Base-by-base conservation (phyloP, 441 rosid species). In the Arabidopsis hybrid region DNA sequence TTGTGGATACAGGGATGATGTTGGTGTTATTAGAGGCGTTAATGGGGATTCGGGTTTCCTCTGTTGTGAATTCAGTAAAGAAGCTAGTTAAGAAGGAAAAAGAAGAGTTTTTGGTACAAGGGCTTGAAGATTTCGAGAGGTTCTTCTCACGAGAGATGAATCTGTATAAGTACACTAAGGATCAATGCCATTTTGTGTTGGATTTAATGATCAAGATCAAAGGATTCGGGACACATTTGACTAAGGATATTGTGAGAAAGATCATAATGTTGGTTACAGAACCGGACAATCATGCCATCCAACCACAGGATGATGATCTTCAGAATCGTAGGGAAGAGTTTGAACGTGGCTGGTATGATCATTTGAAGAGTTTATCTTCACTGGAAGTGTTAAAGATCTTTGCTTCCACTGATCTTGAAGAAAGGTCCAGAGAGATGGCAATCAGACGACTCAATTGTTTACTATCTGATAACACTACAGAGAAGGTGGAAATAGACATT, bases 81-180 rank as follows among this genome's bases (percentile, higher is more conserved):
- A 9, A 49, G n/a, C 9, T 67, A 4, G 18, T 47, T 7, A 6
- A 32, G 11, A 59, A 50, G 6, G 68, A 67, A 7, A 67, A 50
- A 56, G 62, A 59, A 17, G 1, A 9, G 18, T 50, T 31, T 74
- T 14, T 74, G 26, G 8, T 26, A 31, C 36, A 1, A 67, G 78
- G 68, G 61, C 78, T 74, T 42, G n/a, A 43, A 3, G 47, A 50
- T 59, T 52, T 74, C 8, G 62, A 60, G 56, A 40, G 2, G 57
- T 67, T 60, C 16, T 9, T 74, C 10, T 10, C 17, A 49, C 6
- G 17, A 67, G 73, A 74, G 7, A 31, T 3, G 66, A 66, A n/a
- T 2, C 2, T 66, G 29, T 49, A 34, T 58, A 0, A 16, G 3
- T 66, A 74, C 67, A 66, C 4, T 16, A 32, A 39, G 35, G 1